Evolutionary conservation across 768 basidiomycete species (phyloP), one percentile per base, ranked within the genome.

Genomic region (Ramaria rubella): DNA sequence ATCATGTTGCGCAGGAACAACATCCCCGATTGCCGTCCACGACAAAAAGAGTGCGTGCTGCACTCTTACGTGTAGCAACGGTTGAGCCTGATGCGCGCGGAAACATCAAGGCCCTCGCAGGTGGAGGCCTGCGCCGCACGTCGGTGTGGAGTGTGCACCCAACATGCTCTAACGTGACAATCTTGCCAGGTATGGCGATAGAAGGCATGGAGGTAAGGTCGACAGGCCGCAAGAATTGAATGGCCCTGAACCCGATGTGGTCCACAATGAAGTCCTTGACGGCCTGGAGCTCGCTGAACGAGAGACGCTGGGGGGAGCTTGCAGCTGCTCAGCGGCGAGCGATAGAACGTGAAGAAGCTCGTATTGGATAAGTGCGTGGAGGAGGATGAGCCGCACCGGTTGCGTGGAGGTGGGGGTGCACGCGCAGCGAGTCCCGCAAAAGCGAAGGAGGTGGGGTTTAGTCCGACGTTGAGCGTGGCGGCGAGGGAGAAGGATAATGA

Each of bases 1-100:
- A 98, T 69, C 96, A 99, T 66, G 92, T 99, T 64, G 94, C 94
- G 0, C 95, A 98, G 68, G 96, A 99, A 94, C 76, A 95, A 96
- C 70, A 86, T 96, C 56, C 93, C 92, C 3, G 93, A 95, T 65
- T 99, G 98, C 68, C 79, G 96, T 40, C 96, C 96, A 2, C 79
- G 96, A 57, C 95, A 98, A 71, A 95, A 96, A 71, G 96, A 98
- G 87, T 97, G 63, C 62, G 85, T 80, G 31, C 15, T 26, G 42
- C 3, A 50, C 59, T 52, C 49, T 43, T 34, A 27, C 40, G 49
- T 12, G 7, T 45, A 52, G 24, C 92, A 94, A 52, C 82, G 76
- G 61, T 88, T 72, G 44, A 99, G 73, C 44, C 79, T 76, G 61
- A 99, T 81, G 58, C 76, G 77, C 23, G 94, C 91, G 29, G 79